Percentiles rank a stretch among this genome's conserved stretches.
phyloP scores from a whole-genome alignment of 495 filamentous ascomycete genomes.

The Annulohypoxylon bovei region DNA sequence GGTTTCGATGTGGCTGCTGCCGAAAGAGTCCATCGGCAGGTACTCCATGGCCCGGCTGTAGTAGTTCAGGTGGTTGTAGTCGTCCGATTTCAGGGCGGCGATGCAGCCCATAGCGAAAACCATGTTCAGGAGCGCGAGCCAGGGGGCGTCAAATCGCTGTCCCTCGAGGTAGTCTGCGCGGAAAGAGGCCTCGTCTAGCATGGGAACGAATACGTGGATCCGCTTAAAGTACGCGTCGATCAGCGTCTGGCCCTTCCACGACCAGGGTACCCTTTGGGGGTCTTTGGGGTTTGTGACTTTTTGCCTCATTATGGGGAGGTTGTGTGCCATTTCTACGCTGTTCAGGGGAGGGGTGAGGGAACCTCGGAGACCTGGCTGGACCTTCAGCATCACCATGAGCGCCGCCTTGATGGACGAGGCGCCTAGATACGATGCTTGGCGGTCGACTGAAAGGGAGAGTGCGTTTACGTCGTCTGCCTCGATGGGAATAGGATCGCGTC shows the following conservation, averaged over 20 bases:
- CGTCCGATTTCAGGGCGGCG: slow-evolving; percentile 72
- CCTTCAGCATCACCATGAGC: slow-evolving; percentile 81
- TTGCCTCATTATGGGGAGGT: slow-evolving; percentile 60
- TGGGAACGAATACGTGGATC: slow-evolving; percentile 77
- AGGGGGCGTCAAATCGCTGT: slow-evolving; percentile 73
- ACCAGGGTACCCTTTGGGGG: slow-evolving; percentile 65
- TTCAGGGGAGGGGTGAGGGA: slow-evolving; percentile 65
- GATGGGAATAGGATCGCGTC: slow-evolving; percentile 67
- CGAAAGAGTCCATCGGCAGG: slow-evolving; percentile 72
- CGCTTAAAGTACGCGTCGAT: slow-evolving; percentile 82
- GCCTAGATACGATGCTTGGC: slow-evolving; percentile 79
- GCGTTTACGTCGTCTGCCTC: slow-evolving; percentile 87
- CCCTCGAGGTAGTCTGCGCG: slow-evolving; percentile 75
- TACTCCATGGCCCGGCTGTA: slow-evolving; percentile 76
- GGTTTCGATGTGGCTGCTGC: slow-evolving; percentile 74
- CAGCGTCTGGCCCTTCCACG: slow-evolving; percentile 68
- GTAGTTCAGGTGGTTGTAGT: slow-evolving; percentile 76
- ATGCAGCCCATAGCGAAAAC: slow-evolving; percentile 83
- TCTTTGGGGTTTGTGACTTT: slow-evolving; percentile 57
- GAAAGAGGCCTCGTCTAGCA: slow-evolving; percentile 80
- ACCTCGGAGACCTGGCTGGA: slow-evolving; percentile 69
- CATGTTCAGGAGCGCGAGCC: slow-evolving; percentile 82
- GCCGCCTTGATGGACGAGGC: slow-evolving; percentile 85
- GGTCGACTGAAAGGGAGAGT: slow-evolving; percentile 75
- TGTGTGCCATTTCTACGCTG: slow-evolving; percentile 58